Conservation (phyloP, 129 eudicot species). For the Centrapalus pauciflorus region DNA sequence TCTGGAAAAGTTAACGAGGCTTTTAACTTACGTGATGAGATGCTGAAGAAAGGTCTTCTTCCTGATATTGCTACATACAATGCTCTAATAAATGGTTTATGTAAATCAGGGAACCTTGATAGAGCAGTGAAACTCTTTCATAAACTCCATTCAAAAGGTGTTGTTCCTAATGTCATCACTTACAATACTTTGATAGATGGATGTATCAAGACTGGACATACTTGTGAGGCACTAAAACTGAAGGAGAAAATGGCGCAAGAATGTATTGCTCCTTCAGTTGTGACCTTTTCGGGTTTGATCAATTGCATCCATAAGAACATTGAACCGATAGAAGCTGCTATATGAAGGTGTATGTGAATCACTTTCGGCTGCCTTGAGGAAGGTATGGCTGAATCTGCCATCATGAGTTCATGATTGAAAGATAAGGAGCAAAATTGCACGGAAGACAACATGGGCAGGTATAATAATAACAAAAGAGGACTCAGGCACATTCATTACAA, state of each 20-base stretch:
- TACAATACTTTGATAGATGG: constrained; percentile 61
- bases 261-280: constrained; percentile 41
- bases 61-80: constrained; percentile 68
- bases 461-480: too few species aligned
- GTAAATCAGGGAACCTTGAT: constrained; percentile 65
- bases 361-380: constrained; percentile 8
- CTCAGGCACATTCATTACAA: too few species aligned
- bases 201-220: constrained; percentile 44
- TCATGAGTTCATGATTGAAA: constrained; percentile 4
- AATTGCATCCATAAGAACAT: constrained; percentile 28
- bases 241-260: constrained; percentile 62
- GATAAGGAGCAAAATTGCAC: neutral
- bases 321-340: constrained; percentile 33
- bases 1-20: constrained; percentile 66
- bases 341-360: constrained; percentile 5
- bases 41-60: constrained; percentile 56
- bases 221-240: constrained; percentile 42
- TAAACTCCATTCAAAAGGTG: constrained; percentile 60
- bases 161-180: constrained; percentile 56
- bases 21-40: constrained; percentile 74
- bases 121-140: constrained; percentile 68
- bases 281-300: constrained; percentile 42
- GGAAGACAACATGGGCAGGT: constrained; percentile 5
- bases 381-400: neutral
- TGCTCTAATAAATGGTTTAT: constrained; percentile 64